A percentile compares a stretch with the other conserved stretches of the same genome.
phyloP scores from a whole-genome alignment of 371 early-diverging fungal genomes.

The Rhizopus delemar region DNA sequence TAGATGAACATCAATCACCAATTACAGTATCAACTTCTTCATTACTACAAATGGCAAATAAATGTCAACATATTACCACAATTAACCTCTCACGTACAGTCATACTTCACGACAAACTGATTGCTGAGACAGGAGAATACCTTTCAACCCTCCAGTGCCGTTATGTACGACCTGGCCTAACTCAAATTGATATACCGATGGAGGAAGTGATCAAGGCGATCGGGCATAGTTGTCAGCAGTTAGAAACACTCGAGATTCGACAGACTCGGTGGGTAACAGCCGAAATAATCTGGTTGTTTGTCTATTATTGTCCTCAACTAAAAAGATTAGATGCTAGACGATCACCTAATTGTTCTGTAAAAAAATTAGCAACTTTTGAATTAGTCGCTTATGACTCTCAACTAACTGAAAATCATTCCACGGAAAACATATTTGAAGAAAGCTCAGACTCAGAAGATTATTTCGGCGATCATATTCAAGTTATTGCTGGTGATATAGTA shows the following conservation, averaged over 20 bases:
- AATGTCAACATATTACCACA: slow-evolving; percentile 48
- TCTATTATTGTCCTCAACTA: slow-evolving; percentile 37
- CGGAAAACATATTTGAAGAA: no score
- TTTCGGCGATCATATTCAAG: no score
- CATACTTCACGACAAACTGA: slow-evolving; percentile 48
- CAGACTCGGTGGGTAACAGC: slow-evolving; percentile 65
- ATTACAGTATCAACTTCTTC: slow-evolving; percentile 61
- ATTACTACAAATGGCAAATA: slow-evolving; percentile 49
- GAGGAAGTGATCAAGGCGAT: slow-evolving; percentile 48
- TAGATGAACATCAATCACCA: slow-evolving; percentile 5
- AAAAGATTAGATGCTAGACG: slow-evolving; percentile 48
- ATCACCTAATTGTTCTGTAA: slow-evolving; percentile 47
- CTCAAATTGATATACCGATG: slow-evolving; percentile 49
- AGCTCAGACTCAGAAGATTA: no score
- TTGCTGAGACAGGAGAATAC: slow-evolving; percentile 65
- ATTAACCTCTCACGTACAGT: slow-evolving; percentile 57
- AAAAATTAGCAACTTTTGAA: slow-evolving; percentile 24
- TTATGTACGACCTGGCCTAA: slow-evolving; percentile 51
- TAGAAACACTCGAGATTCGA: slow-evolving; percentile 49
- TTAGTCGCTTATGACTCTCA: background rate
- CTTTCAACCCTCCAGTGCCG: slow-evolving; percentile 56
- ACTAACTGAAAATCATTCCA: background rate
- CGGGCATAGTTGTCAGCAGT: slow-evolving; percentile 45
- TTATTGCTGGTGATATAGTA: no score
- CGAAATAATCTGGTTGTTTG: slow-evolving; percentile 49